Evolutionary conservation across 2,329 filamentous ascomycete species (phyloP).

Genomic region (Aspergillus sp.): DNA sequence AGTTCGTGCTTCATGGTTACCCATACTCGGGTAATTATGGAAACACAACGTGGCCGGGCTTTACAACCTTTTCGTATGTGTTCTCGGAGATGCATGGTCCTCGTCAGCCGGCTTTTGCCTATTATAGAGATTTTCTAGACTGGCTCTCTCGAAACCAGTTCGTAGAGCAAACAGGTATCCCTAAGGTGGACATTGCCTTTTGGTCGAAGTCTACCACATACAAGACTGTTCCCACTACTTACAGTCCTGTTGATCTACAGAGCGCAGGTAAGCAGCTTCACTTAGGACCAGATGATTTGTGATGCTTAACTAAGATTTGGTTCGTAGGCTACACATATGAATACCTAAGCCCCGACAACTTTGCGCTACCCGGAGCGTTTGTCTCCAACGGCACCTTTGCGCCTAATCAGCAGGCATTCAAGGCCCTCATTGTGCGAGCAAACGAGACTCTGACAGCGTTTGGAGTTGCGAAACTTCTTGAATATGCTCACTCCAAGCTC

Average conservation of each 20-base stretch:
- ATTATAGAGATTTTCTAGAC: background rate
- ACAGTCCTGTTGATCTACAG: background rate
- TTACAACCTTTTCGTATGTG: slow-evolving; percentile 47
- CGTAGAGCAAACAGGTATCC: background rate
- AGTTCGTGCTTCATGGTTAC: slow-evolving; percentile 49
- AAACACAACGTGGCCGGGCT: slow-evolving; percentile 54
- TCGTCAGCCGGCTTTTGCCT: slow-evolving; percentile 38
- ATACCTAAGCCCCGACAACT: slow-evolving; percentile 50
- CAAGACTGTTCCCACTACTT: background rate
- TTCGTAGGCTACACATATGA: slow-evolving; percentile 39
- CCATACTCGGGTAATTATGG: slow-evolving; percentile 45
- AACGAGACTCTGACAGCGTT: slow-evolving; percentile 41
- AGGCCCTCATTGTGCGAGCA: slow-evolving; percentile 44
- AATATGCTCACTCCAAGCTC: slow-evolving; percentile 42
- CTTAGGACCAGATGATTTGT: too few relatives aligned
- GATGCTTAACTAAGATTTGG: too few relatives aligned
- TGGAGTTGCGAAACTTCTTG: slow-evolving; percentile 36
- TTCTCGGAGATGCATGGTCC: slow-evolving; percentile 47
- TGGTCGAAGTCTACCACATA: slow-evolving; percentile 1
- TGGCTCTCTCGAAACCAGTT: background rate
- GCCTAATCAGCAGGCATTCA: slow-evolving; percentile 43
- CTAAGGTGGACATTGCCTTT: slow-evolving; percentile 2
- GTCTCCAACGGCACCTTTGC: slow-evolving; percentile 43
- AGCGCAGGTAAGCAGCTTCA: background rate
- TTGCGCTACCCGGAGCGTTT: slow-evolving; percentile 40